A percentile compares a stretch with the other conserved stretches of the same genome.
Conservation (phyloP, 176 grass and related monocot species). For the Elaeis guineensis region DNA sequence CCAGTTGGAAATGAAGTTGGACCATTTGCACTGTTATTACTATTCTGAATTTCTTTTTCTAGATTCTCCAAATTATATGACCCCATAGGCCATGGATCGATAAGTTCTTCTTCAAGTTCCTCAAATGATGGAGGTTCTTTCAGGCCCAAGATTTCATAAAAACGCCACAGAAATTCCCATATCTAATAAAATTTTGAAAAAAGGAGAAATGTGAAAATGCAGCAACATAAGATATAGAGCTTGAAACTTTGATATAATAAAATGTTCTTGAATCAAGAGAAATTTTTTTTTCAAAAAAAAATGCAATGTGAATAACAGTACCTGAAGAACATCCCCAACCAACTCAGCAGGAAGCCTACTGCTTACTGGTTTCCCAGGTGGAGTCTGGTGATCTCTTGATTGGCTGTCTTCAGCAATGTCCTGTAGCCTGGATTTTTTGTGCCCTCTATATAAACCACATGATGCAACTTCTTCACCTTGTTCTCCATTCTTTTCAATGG, state of each 20-base stretch:
- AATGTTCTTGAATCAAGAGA: neutral
- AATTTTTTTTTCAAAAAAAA: constrained; percentile 8
- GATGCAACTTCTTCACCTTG: constrained; percentile 27
- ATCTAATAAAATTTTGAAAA: constrained; percentile 33
- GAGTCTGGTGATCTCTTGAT: constrained; percentile 40
- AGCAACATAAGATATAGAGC: too few relatives aligned
- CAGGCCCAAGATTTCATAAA: constrained; percentile 64
- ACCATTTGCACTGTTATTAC: constrained; percentile 40
- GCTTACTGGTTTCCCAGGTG: constrained; percentile 57
- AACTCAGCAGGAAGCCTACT: constrained; percentile 66
- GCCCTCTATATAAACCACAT: constrained; percentile 36
- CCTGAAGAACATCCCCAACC: constrained; percentile 86
- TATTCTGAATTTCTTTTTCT: constrained; percentile 27
- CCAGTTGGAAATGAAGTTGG: constrained; percentile 40
- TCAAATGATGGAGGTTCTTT: constrained; percentile 81
- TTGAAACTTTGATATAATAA: too few relatives aligned
- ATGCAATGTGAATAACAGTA: constrained; percentile 16
- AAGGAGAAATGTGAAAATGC: too few relatives aligned
- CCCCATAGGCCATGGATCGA: constrained; percentile 77
- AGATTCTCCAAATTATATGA: constrained; percentile 35
- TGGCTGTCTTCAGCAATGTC: constrained; percentile 29
- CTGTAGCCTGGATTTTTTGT: constrained; percentile 17
- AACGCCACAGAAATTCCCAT: constrained; percentile 72
- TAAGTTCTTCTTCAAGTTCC: constrained; percentile 88
- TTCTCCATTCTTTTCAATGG: constrained; percentile 44